Base-by-base conservation (phyloP, 129 eudicot species). In the Deinandra increscens region DNA sequence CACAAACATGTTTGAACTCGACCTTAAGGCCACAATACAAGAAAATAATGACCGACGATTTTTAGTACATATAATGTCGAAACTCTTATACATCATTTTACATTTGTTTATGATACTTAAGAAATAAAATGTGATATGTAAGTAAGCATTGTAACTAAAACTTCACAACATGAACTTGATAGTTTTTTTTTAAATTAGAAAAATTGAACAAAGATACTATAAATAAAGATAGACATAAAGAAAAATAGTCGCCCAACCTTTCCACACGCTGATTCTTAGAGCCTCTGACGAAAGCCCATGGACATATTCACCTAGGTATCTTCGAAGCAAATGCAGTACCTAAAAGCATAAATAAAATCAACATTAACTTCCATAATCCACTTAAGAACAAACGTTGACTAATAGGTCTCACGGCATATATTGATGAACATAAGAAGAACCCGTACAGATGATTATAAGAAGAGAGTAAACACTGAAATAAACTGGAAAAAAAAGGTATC, bases 201-300 rank as follows among this genome's bases (percentile, higher is more conserved):
- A 14, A n/a, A n/a, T n/a, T n/a, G n/a, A n/a, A n/a, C n/a, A n/a
- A n/a, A n/a, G n/a, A n/a, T n/a, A 22, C 4, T 19, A 4, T 19
- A 20, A 37, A 46, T 9, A 11, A 36, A 50, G 1, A 29, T 48
- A 34, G 5, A 61, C 15, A 48, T 11, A 14, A 56, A 31, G 23
- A 44, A 6, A 36, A 18, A 43, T 15, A 22, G 60, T 41, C 39
- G 8, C 66, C 75, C 26, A 37, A 93, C 99, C 97, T 87, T 93
- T 83, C 99, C 97, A 93, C 22, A 93, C 99, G 73, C 97, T 89
- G 79, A 93, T 90, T 64, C 88, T 80, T 71, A 93, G 77, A 79
- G 97, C 99, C 87, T 93, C 99, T 43, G 95, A 80, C 7, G 99
- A 93, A 69, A 93, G 85, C 49, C 99, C 99, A 48, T 93, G 95